These are phyloP conservation scores for Eremothecium cymbalariae DNA, from an alignment of 1,139 yeast species.

Conservation along the genomic window DNA sequence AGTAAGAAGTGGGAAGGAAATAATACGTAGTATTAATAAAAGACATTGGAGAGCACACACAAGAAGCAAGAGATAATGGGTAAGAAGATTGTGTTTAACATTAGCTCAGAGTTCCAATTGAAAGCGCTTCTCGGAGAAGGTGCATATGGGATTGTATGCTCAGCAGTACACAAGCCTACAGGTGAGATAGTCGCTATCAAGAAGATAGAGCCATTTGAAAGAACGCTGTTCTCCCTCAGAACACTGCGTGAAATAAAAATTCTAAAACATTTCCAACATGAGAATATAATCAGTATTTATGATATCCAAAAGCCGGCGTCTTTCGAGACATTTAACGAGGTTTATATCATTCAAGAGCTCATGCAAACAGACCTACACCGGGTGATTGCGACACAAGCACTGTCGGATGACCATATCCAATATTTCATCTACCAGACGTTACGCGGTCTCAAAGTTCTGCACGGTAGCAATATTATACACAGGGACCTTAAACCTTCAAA, in stretches of 20 bases:
- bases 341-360: slow-evolving; percentile 85
- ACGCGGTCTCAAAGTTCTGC: slow-evolving; percentile 84
- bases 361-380: slow-evolving; percentile 95
- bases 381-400: slow-evolving; percentile 75
- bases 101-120: slow-evolving; percentile 80
- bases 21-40: too few species aligned
- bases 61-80: slow-evolving; percentile 24
- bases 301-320: slow-evolving; percentile 84
- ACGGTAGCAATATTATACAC: slow-evolving; percentile 84
- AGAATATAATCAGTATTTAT: slow-evolving; percentile 80
- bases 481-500: slow-evolving; percentile 91
- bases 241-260: slow-evolving; percentile 86
- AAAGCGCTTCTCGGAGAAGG: slow-evolving; percentile 87
- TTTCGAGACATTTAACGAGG: slow-evolving; percentile 72
- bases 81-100: slow-evolving; percentile 64
- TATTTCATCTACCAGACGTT: slow-evolving; percentile 86
- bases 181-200: slow-evolving; percentile 90
- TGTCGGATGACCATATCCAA: slow-evolving; percentile 89
- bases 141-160: slow-evolving; percentile 95
- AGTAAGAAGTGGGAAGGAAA: too few species aligned
- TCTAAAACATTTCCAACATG: slow-evolving; percentile 80
- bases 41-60: too few species aligned
- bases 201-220: slow-evolving; percentile 87
- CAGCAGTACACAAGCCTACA: slow-evolving; percentile 83
- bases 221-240: slow-evolving; percentile 83